These are phyloP conservation scores for Mallotus japonicus DNA, from an alignment of 441 rosid genomes.

Conservation along the genomic window DNA sequence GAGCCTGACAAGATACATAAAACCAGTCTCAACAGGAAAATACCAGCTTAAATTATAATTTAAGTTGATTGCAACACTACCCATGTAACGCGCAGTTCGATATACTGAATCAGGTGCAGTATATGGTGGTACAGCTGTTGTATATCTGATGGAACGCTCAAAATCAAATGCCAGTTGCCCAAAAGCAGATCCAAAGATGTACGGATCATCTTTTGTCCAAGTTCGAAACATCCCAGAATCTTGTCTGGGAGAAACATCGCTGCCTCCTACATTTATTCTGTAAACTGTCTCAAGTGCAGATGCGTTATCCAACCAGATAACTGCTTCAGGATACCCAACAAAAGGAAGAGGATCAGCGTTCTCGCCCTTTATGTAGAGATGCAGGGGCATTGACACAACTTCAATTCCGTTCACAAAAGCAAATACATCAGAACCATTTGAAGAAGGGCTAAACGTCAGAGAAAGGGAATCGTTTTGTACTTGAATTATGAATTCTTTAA, in stretches of 20 bases:
- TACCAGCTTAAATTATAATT: too few species aligned
- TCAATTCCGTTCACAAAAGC: constrained; percentile 27
- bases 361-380: constrained; percentile 4
- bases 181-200: constrained; percentile 4
- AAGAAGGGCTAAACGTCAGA: constrained; percentile 13
- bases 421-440: constrained; percentile 11
- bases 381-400: constrained; percentile 19
- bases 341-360: background rate
- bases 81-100: too few species aligned
- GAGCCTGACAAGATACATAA: too few species aligned
- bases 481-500: constrained; percentile 19
- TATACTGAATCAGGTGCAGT: too few species aligned
- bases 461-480: background rate
- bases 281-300: constrained; percentile 18
- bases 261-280: constrained; percentile 18
- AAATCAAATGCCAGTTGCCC: too few species aligned
- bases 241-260: constrained; percentile 1
- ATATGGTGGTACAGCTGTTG: too few species aligned
- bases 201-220: constrained; percentile 2
- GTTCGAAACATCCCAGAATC: constrained; percentile 22
- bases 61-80: too few species aligned
- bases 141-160: too few species aligned
- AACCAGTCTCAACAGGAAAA: too few species aligned
- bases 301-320: background rate
- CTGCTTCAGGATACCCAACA: background rate